Evolutionary conservation across 2,329 filamentous ascomycete species (phyloP).

Genomic region (Fusarium temperatum): DNA sequence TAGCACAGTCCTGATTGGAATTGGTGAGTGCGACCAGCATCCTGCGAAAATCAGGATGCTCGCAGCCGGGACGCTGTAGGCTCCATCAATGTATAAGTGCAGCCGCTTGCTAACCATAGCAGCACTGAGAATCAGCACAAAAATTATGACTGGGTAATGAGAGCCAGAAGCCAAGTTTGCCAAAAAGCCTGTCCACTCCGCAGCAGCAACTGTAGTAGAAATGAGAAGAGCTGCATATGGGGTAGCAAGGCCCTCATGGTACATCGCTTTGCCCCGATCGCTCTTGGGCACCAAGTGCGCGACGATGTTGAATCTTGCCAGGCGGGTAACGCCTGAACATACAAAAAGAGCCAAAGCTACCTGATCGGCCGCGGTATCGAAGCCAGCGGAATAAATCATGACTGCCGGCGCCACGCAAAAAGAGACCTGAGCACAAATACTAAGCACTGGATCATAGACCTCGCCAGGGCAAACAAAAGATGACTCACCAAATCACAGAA

Average conservation of each 20-base stretch:
- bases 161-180: neutral
- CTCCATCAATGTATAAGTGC: neutral
- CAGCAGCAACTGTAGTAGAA: neutral
- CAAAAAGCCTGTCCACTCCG: neutral
- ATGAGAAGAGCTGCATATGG: neutral
- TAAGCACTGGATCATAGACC: accelerated
- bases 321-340: neutral
- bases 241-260: neutral
- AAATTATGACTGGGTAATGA: neutral
- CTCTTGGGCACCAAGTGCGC: neutral
- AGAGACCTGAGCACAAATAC: neutral
- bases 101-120: neutral
- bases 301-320: neutral
- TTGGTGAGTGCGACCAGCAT: neutral
- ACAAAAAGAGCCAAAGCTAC: neutral
- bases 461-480: accelerated
- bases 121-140: neutral
- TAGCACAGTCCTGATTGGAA: neutral
- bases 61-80: neutral
- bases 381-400: neutral
- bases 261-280: neutral
- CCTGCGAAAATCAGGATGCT: neutral
- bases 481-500: neutral
- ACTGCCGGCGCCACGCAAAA: neutral
- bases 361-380: neutral